Evolutionary conservation across 2,329 filamentous ascomycete genomes (phyloP).

Genomic region (Pyrenochaeta sp.): DNA sequence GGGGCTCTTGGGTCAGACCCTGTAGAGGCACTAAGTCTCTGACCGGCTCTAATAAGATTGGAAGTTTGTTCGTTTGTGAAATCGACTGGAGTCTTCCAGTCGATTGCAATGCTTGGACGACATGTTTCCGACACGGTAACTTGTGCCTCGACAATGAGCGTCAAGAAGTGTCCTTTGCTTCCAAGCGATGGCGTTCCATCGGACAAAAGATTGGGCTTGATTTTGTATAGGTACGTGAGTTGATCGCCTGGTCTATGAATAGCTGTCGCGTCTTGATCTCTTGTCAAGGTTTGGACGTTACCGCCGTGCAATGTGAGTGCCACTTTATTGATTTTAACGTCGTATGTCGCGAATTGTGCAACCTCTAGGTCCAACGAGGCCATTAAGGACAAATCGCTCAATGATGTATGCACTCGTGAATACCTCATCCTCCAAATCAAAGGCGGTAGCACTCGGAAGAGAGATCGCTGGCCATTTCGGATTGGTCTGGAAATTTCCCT

Average conservation of each 20-base stretch:
- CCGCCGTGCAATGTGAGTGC: slow-evolving; percentile 66
- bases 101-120: slow-evolving; percentile 68
- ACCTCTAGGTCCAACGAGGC: slow-evolving; percentile 79
- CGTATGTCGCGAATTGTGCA: slow-evolving; percentile 73
- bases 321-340: slow-evolving; percentile 69
- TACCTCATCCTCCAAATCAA: slow-evolving; percentile 78
- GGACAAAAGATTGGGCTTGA: slow-evolving; percentile 55
- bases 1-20: slow-evolving; percentile 26
- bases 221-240: slow-evolving; percentile 76
- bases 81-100: slow-evolving; percentile 74
- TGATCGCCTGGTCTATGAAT: slow-evolving; percentile 76
- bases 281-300: slow-evolving; percentile 60
- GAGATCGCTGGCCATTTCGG: slow-evolving; percentile 68
- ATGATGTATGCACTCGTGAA: slow-evolving; percentile 68
- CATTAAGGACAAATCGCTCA: slow-evolving; percentile 63
- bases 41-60: slow-evolving; percentile 45
- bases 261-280: slow-evolving; percentile 62
- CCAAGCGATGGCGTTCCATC: slow-evolving; percentile 60
- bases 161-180: slow-evolving; percentile 53
- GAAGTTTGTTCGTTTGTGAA: slow-evolving; percentile 63
- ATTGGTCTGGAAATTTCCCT: slow-evolving; percentile 71
- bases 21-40: slow-evolving; percentile 39
- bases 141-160: slow-evolving; percentile 68
- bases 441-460: slow-evolving; percentile 72
- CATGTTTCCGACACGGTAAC: slow-evolving; percentile 67